These are phyloP conservation scores for Fusarium napiforme DNA, from an alignment of 2,329 filamentous ascomycete species.

Conservation along the genomic window DNA sequence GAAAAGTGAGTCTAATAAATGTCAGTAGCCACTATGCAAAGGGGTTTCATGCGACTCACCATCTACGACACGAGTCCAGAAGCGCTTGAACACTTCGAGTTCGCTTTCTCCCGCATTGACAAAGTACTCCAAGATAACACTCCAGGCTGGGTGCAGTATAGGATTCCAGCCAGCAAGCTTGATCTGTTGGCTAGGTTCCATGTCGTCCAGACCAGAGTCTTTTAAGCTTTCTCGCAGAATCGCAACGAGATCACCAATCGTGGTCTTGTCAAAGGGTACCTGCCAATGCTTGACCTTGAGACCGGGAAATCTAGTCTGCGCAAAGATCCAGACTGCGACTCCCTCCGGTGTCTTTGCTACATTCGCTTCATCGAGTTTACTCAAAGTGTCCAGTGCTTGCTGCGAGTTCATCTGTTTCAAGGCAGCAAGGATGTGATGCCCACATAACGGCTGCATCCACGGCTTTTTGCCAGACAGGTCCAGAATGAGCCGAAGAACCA, in stretches of 20 bases:
- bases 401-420: constrained; percentile 63
- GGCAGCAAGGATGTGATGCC: not conserved
- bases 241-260: constrained; percentile 75
- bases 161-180: constrained; percentile 81
- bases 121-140: constrained; percentile 73
- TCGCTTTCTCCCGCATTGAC: constrained; percentile 51
- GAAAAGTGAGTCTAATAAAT: constrained; percentile 78
- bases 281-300: constrained; percentile 78
- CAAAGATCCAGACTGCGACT: constrained; percentile 85
- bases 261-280: constrained; percentile 77
- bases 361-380: constrained; percentile 70
- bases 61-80: constrained; percentile 89
- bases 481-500: constrained; percentile 78
- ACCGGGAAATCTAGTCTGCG: constrained; percentile 71
- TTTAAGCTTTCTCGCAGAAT: constrained; percentile 81
- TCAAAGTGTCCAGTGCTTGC: constrained; percentile 67
- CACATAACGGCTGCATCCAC: constrained; percentile 41
- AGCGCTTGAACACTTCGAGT: constrained; percentile 71
- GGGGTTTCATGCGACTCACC: constrained; percentile 64
- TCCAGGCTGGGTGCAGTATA: constrained; percentile 89
- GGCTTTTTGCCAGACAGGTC: constrained; percentile 58
- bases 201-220: constrained; percentile 53
- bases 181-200: constrained; percentile 49
- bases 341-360: constrained; percentile 87
- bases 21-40: constrained; percentile 34